Conservation (phyloP, 2,329 filamentous ascomycete species). For the Tolypocladium ovalisporum region DNA sequence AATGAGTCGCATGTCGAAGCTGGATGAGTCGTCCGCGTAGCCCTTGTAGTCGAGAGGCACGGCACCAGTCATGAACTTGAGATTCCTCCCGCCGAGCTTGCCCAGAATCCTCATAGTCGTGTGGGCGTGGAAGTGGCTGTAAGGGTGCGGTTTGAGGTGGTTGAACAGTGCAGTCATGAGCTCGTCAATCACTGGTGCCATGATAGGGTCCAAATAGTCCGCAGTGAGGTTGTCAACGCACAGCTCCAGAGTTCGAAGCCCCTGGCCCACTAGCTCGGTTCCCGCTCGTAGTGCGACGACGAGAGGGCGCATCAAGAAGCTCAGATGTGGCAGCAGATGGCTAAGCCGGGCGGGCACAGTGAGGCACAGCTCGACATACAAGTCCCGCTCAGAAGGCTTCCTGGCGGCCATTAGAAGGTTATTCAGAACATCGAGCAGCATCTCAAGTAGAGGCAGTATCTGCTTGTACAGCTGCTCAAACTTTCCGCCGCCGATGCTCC, state of each 20-base stretch:
- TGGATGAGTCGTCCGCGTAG: conserved; percentile 78
- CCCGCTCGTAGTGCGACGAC: conserved; percentile 91
- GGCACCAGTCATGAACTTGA: conserved; percentile 88
- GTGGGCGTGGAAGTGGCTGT: conserved; percentile 95
- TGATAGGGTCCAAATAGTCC: conserved; percentile 96
- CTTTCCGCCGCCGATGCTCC: conserved; percentile 92
- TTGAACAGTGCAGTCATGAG: conserved; percentile 97
- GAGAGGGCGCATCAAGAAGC: conserved; percentile 91
- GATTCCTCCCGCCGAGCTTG: conserved; percentile 88
- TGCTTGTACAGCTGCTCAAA: conserved; percentile 99
- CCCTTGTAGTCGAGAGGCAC: conserved; percentile 73
- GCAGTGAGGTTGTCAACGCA: conserved; percentile 98
- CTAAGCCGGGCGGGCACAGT: conserved; percentile 92
- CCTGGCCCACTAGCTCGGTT: conserved; percentile 89
- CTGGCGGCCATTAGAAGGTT: conserved; percentile 83
- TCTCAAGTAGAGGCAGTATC: conserved; percentile 89
- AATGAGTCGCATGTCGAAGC: conserved; percentile 79
- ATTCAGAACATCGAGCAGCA: conserved; percentile 95
- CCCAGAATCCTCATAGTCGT: conserved; percentile 96
- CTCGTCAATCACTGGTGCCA: conserved; percentile 97
- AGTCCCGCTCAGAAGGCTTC: conserved; percentile 80
- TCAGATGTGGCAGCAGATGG: conserved; percentile 88
- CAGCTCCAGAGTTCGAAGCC: conserved; percentile 82
- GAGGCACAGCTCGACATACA: conserved; percentile 94
- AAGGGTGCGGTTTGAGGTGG: conserved; percentile 84